Evolutionary conservation across 441 rosid genomes (phyloP).

Genomic region (Euphorbia schlechtendalii): DNA sequence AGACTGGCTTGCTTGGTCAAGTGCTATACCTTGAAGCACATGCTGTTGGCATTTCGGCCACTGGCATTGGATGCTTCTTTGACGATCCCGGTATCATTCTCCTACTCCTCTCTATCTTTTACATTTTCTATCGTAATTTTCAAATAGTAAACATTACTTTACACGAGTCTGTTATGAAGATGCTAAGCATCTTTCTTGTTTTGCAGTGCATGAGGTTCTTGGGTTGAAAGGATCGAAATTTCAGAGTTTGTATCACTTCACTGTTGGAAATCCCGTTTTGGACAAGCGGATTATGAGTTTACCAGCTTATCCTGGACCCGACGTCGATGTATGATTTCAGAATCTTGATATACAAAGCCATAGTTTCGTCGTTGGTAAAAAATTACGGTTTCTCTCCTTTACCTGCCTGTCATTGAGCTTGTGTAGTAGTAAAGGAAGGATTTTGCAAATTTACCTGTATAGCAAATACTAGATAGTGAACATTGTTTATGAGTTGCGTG

Average conservation of each 20-base stretch:
- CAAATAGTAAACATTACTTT: not conserved
- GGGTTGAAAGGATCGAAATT: conserved; percentile 55
- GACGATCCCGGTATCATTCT: conserved; percentile 66
- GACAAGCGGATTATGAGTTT: conserved; percentile 84
- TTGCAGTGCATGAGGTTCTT: conserved; percentile 62
- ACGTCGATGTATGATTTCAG: conserved; percentile 35
- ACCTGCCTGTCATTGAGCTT: not conserved
- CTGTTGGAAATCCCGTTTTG: conserved; percentile 69
- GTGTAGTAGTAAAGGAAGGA: not conserved
- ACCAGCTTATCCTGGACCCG: conserved; percentile 90
- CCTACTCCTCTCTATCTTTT: not conserved
- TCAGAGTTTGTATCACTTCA: conserved; percentile 84
- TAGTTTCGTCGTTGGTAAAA: not conserved
- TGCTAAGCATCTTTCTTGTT: not conserved
- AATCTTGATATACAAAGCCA: not conserved
- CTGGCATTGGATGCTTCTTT: conserved; percentile 82
- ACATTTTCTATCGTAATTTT: not conserved
- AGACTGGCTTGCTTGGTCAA: conserved; percentile 86
- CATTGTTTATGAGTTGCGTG: too few species aligned
- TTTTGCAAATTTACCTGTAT: too few species aligned
- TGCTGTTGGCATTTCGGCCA: conserved; percentile 73
- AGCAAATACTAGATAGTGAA: not conserved
- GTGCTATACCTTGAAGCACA: conserved; percentile 84
- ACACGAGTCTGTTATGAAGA: not conserved
- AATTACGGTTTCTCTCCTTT: not conserved